Evolutionary conservation across 2,329 filamentous ascomycete species (phyloP), one percentile per base, ranked within the genome.

Genomic region (Penicillium freii): DNA sequence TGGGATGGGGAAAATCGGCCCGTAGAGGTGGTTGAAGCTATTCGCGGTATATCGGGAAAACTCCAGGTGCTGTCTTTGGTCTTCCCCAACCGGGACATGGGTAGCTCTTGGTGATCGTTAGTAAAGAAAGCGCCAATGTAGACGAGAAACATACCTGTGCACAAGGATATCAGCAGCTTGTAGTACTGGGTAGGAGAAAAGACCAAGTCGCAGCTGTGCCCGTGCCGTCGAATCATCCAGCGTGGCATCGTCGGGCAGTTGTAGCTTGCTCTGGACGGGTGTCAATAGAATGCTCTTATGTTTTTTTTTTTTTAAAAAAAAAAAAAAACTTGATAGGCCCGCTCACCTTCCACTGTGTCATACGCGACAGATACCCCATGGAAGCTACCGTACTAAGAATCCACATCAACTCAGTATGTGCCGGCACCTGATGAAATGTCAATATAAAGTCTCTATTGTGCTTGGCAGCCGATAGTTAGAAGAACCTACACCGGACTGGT

Each of bases 331-430:
- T 10, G 19, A 23, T 11, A 42, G 50, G 39, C 40, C 48, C 19
- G 58, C 70, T 63, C 70, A 91, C 91, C 86, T 99, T 99, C 92
- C 94, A 99, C 75, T 97, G 94, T 29, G 94, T 97, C 94, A 99
- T 99, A n/a, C 94, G 83, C 10, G 89, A 89, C n/a, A 99, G 79
- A 75, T 96, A 96, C 39, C 94, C 94, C 75, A 94, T 92, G 5
- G 90, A 93, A 25, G 94, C 90, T 51, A 90, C 89, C 64, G 92
- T 97, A 70, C 91, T 93, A 60, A 99, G 78, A 69, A 97, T 92
- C 94, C 94, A 99, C 90, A 96, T 96, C 62, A 99, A 82, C 75
- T 97, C 92, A 4, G 89, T 80, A 76, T 97, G 94, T 46, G 87
- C 87, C 19, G 86, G 81, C 2, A 92, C 87, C 85, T 90, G 53